Conservation (phyloP, 345 rosid species). For the Noccaea bulbosa region DNA sequence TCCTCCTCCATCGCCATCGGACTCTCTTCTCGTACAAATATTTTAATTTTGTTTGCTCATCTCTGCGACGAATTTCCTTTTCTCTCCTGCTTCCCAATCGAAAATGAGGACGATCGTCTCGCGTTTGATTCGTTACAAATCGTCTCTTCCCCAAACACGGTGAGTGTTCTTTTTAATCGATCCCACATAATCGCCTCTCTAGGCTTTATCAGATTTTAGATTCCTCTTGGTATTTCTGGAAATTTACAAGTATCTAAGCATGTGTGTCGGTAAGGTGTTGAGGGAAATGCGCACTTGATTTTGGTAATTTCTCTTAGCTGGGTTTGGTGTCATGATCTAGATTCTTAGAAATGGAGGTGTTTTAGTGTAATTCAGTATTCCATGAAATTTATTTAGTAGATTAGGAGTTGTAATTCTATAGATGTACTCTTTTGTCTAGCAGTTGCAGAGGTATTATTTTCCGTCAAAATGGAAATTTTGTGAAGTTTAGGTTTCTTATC, state of each 20-base stretch:
- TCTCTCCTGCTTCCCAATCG: slow-evolving; percentile 1
- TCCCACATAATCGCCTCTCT: background rate
- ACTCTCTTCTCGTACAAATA: background rate
- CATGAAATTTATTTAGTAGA: background rate
- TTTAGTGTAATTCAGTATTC: background rate
- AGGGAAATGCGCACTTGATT: slow-evolving; percentile 7
- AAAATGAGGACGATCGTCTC: slow-evolving; percentile 46
- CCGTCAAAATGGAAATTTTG: background rate
- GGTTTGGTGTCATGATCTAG: background rate
- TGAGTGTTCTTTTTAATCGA: background rate
- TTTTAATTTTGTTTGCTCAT: background rate
- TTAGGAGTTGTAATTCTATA: background rate
- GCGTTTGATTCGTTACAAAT: slow-evolving; percentile 43
- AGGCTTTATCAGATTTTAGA: slow-evolving; percentile 3
- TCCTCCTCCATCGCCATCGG: slow-evolving; percentile 34
- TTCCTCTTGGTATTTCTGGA: background rate
- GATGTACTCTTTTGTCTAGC: background rate
- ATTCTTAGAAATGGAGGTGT: background rate
- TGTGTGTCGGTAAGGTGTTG: slow-evolving; percentile 3
- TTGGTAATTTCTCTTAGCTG: slow-evolving; percentile 14
- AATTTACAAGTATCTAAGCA: background rate
- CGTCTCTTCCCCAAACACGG: slow-evolving; percentile 6
- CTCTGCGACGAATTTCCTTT: slow-evolving; percentile 8
- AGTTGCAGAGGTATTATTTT: background rate
- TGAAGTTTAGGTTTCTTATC: background rate